These are phyloP conservation scores for Pseudocercospora vitis DNA, from an alignment of 2,329 filamentous ascomycete species.

Conservation along the genomic window DNA sequence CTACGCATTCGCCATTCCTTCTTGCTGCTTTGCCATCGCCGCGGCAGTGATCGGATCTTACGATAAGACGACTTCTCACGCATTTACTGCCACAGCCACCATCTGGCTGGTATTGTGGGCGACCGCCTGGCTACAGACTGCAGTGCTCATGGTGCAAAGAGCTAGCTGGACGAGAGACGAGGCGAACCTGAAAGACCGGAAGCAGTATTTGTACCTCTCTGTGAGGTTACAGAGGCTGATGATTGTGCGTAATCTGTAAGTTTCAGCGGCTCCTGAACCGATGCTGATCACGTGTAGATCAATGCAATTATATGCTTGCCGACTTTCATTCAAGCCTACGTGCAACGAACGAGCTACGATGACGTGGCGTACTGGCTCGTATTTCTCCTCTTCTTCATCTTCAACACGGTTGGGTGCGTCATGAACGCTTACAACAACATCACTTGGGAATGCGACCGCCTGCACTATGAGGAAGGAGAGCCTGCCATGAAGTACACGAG, in stretches of 20 bases:
- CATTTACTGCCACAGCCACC: slow-evolving; percentile 31
- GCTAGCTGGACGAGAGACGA: slow-evolving; percentile 39
- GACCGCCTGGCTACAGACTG: slow-evolving; percentile 37
- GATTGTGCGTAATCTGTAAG: slow-evolving; percentile 29
- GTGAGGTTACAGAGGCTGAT: slow-evolving; percentile 36
- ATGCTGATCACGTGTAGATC: slow-evolving; percentile 26
- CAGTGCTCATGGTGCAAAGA: slow-evolving; percentile 35
- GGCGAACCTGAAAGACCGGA: slow-evolving; percentile 34
- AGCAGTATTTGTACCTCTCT: slow-evolving; percentile 36
- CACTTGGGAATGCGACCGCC: slow-evolving; percentile 35
- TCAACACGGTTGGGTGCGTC: slow-evolving; percentile 37
- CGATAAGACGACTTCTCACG: slow-evolving; percentile 20
- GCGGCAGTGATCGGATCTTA: slow-evolving; percentile 31
- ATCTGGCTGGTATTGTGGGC: slow-evolving; percentile 36
- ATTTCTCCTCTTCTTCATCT: slow-evolving; percentile 39
- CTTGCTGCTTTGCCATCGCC: slow-evolving; percentile 33
- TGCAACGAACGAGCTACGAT: slow-evolving; percentile 28
- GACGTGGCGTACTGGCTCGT: slow-evolving; percentile 39
- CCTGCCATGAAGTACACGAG: slow-evolving; percentile 30
- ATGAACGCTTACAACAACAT: slow-evolving; percentile 43
- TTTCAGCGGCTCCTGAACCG: too few relatives aligned
- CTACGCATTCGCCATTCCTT: slow-evolving; percentile 34
- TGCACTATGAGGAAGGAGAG: slow-evolving; percentile 35
- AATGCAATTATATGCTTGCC: slow-evolving; percentile 35
- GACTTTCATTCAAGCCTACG: slow-evolving; percentile 38